Percentiles rank a stretch among this genome's conserved stretches.
Evolutionary conservation across 2,329 filamentous ascomycete species (phyloP).

Genomic region (Diaporthe ampelina): DNA sequence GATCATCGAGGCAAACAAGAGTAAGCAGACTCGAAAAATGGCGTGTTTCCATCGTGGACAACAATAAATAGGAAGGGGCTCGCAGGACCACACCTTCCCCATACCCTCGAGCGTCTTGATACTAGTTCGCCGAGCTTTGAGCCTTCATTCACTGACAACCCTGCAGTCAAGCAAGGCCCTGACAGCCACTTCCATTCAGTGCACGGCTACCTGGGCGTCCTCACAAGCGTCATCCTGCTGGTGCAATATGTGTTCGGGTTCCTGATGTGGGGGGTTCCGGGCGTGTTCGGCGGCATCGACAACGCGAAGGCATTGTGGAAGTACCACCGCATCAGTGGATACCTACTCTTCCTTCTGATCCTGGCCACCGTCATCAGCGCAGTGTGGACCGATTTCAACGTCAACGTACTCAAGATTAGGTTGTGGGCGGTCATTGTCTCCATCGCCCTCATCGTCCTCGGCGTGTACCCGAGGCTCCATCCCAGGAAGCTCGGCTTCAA

Average conservation of each 20-base stretch:
- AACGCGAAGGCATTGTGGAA: conserved; percentile 90
- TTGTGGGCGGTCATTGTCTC: conserved; percentile 82
- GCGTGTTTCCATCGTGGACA: neutral
- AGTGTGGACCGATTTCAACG: conserved; percentile 81
- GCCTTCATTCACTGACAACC: neutral
- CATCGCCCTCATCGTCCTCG: conserved; percentile 75
- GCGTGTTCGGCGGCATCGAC: conserved; percentile 82
- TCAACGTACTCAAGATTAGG: conserved; percentile 77
- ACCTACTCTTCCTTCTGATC: conserved; percentile 78
- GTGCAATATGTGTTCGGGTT: conserved; percentile 85
- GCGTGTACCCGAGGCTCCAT: conserved; percentile 84
- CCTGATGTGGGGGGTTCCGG: conserved; percentile 83
- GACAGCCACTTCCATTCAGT: conserved; percentile 82
- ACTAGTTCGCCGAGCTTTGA: neutral
- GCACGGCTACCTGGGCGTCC: conserved; percentile 87
- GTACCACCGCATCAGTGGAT: conserved; percentile 86
- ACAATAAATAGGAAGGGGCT: neutral
- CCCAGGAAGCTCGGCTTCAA: conserved; percentile 79
- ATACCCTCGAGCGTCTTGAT: neutral
- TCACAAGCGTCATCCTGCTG: conserved; percentile 77
- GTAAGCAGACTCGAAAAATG: conserved; percentile 59
- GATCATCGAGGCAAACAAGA: conserved; percentile 89
- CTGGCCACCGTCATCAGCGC: conserved; percentile 82
- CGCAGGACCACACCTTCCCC: neutral
- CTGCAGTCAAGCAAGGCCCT: conserved; percentile 45